These are phyloP conservation scores for Coleophoma crateriformis DNA, from an alignment of 2,329 filamentous ascomycete genomes.

Conservation along the genomic window DNA sequence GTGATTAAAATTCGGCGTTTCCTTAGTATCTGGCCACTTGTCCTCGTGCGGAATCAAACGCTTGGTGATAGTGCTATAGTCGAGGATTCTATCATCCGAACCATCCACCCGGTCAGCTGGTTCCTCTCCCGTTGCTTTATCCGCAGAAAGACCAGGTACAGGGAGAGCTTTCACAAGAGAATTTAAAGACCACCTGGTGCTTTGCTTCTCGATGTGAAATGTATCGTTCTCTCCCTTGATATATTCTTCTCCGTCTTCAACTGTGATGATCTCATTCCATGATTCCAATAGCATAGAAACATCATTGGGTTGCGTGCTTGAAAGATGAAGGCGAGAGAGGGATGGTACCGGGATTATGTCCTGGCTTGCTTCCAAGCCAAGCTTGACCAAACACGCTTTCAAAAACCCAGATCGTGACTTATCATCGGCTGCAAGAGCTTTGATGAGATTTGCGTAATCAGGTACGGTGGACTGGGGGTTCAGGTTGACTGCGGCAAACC, in stretches of 20 bases:
- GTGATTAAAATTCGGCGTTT: constrained; percentile 85
- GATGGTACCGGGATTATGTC: constrained; percentile 67
- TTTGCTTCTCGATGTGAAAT: constrained; percentile 69
- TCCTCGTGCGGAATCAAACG: constrained; percentile 67
- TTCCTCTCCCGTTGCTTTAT: constrained; percentile 4
- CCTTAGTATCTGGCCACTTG: constrained; percentile 59
- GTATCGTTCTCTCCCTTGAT: constrained; percentile 79
- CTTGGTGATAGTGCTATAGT: constrained; percentile 72
- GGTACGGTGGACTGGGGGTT: constrained; percentile 60
- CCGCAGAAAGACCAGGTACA: constrained; percentile 9
- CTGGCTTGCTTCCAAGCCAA: constrained; percentile 74
- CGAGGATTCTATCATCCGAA: constrained; percentile 55
- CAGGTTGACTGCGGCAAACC: constrained; percentile 78
- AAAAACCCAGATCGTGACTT: constrained; percentile 67
- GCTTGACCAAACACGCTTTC: constrained; percentile 70
- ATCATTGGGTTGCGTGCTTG: constrained; percentile 57
- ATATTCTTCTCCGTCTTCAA: constrained; percentile 60
- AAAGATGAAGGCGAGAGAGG: constrained; percentile 78
- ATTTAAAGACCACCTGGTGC: constrained; percentile 52
- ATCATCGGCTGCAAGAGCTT: constrained; percentile 64
- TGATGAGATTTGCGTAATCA: constrained; percentile 65
- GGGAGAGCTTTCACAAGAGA: constrained; percentile 48
- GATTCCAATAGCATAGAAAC: constrained; percentile 63
- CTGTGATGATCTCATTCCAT: constrained; percentile 62
- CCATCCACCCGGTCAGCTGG: constrained; percentile 29